Evolutionary conservation across 2,329 filamentous ascomycete genomes (phyloP), one percentile per base, ranked within the genome.

Genomic region (Aspergillus sp.): DNA sequence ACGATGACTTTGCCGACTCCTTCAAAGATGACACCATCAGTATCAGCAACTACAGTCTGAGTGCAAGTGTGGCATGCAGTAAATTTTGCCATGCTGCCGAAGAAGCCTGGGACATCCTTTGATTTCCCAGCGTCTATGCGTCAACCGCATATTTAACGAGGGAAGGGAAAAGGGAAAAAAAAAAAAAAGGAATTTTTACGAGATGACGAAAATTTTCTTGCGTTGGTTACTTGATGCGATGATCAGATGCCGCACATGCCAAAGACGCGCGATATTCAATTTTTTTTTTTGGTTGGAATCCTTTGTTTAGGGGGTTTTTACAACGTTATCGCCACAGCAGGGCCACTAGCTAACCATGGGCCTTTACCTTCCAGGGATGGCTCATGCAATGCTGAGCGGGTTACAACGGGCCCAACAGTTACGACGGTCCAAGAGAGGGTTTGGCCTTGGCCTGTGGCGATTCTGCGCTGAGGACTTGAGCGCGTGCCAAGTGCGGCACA

Each of bases 71-170:
- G 53, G 91, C 93, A 39, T 98, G 93, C 79, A 96, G 91, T 82
- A 98, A 97, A 72, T 97, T 98, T 77, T 97, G 93, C 72, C 93
- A 98, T 71, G 93, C 91, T 37, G 91, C 90, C 39, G 93, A 98
- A 73, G 93, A 98, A 69, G 85, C 86, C 32, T 98, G 93, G 93
- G 84, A 88, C 65, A 87, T 98, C 59, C 81, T 96, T 62, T 98
- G 83, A 78, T 17, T 44, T 13, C 7, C n/a, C 15, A 20, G 42
- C 47, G 17, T n/a, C 22, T 44, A 43, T 39, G 37, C 37, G 37
- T 39, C 37, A 39, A 39, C 37, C 37, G 37, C 37, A 19, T 19
- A 10, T 12, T 10, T 7, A 19, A 10, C 17, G 37, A 20, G 10
- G 17, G 10, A 39, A 20, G 19, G 37, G 37, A 10, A 12, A 39